Evolutionary conservation across 2,329 filamentous ascomycete genomes (phyloP).

Genomic region (Colletotrichum orbiculare): DNA sequence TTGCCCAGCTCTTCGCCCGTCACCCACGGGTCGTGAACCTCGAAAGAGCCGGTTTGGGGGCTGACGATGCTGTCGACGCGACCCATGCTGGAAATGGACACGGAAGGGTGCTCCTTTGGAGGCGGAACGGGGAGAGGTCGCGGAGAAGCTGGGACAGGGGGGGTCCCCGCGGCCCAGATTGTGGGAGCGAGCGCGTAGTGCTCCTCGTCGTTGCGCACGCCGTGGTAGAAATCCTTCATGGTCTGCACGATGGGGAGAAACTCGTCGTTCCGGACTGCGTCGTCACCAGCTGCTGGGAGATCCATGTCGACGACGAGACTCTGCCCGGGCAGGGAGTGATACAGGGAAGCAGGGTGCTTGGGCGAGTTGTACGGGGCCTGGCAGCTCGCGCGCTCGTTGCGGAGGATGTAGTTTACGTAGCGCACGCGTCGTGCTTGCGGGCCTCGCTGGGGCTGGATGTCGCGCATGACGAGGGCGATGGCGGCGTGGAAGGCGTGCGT

Average conservation of each 20-base stretch:
- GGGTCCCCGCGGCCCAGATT: conserved; percentile 39
- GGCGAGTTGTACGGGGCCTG: conserved; percentile 39
- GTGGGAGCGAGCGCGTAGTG: conserved; percentile 42
- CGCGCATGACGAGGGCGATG: conserved; percentile 43
- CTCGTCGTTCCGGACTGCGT: conserved; percentile 28
- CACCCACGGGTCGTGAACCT: conserved; percentile 52
- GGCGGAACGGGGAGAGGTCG: conserved; percentile 39
- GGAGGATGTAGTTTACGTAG: conserved; percentile 47
- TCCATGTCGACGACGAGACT: conserved; percentile 43
- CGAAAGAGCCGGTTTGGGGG: conserved; percentile 41
- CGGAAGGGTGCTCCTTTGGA: conserved; percentile 42
- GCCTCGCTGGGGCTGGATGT: conserved; percentile 36
- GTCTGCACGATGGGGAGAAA: conserved; percentile 41
- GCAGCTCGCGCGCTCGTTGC: conserved; percentile 45
- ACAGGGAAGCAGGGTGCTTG: conserved; percentile 42
- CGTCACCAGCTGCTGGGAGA: conserved; percentile 12
- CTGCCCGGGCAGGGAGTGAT: conserved; percentile 45
- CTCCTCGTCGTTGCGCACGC: conserved; percentile 44
- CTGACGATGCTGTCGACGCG: conserved; percentile 48
- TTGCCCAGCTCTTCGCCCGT: conserved; percentile 57
- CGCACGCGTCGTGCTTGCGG: conserved; percentile 31
- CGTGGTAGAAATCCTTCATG: conserved; percentile 44
- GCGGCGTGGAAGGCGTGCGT: conserved; percentile 49
- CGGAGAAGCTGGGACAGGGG: conserved; percentile 28
- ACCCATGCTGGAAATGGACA: conserved; percentile 49